Percentiles rank a stretch among this genome's conserved stretches.
Conservation (phyloP, 495 filamentous ascomycete species). For the Trichocladium uniseriatum region DNA sequence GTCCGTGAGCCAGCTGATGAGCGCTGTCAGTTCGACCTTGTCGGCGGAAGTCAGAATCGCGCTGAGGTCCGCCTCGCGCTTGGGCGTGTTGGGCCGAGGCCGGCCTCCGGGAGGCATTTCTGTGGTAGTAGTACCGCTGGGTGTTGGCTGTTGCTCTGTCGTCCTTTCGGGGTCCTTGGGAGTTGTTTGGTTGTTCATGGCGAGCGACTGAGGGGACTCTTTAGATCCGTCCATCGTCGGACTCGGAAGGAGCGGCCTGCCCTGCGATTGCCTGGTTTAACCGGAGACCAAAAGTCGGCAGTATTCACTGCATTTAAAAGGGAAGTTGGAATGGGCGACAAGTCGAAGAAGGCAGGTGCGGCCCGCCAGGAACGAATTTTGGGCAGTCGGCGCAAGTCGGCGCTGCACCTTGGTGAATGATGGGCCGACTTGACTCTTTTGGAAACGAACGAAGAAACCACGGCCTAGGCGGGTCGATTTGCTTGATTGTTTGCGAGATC, state of each 20-base stretch:
- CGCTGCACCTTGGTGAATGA: neutral
- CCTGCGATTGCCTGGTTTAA: neutral
- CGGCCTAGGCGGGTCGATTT: neutral
- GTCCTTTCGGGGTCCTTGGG: neutral
- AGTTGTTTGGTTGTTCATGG: neutral
- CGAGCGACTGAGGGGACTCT: neutral
- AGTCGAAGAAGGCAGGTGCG: neutral
- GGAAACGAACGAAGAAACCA: neutral
- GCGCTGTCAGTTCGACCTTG: slow-evolving; percentile 23
- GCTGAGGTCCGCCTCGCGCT: slow-evolving; percentile 29
- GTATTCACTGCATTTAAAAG: neutral
- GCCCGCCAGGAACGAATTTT: neutral
- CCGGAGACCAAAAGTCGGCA: neutral
- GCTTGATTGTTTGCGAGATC: slow-evolving; percentile 5
- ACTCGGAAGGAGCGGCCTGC: neutral
- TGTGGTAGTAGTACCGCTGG: slow-evolving; percentile 8
- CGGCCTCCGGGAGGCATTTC: slow-evolving; percentile 23
- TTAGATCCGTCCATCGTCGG: slow-evolving; percentile 2
- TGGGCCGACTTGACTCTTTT: neutral
- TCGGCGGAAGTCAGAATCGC: slow-evolving; percentile 20
- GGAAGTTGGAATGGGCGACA: neutral
- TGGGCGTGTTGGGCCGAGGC: slow-evolving; percentile 14
- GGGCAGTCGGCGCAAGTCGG: neutral
- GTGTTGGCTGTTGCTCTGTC: neutral
- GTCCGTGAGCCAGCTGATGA: slow-evolving; percentile 38